Conservation (phyloP, 257 asterid genomes). For the Catharanthus roseus region DNA sequence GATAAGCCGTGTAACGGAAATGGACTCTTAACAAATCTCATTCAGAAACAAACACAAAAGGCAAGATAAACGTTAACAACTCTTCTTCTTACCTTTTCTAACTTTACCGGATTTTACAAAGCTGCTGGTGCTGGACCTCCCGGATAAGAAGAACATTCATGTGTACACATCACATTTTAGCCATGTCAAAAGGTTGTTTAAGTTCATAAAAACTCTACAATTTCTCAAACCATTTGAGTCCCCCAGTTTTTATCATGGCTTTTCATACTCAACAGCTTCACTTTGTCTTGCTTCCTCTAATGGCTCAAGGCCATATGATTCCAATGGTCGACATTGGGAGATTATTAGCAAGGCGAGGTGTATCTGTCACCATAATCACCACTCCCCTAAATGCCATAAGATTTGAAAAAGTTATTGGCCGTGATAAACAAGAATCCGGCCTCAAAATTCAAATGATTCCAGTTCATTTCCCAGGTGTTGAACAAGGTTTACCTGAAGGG, state of each 20-base stretch:
- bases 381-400: constrained; percentile 36
- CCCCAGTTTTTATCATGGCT: constrained; percentile 24
- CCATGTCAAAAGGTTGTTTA: too few relatives aligned
- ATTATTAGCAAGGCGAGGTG: constrained; percentile 34
- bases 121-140: background rate
- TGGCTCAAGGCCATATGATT: constrained; percentile 54
- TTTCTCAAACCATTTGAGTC: background rate
- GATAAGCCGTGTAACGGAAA: too few relatives aligned
- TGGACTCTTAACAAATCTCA: too few relatives aligned
- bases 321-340: constrained; percentile 45
- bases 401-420: constrained; percentile 15
- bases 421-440: constrained; percentile 28
- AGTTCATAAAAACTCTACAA: too few relatives aligned
- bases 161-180: too few relatives aligned
- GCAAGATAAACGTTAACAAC: too few relatives aligned
- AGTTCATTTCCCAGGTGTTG: constrained; percentile 33
- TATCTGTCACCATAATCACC: constrained; percentile 33
- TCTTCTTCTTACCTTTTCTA: too few relatives aligned
- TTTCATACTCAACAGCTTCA: constrained; percentile 28
- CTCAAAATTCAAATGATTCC: constrained; percentile 22
- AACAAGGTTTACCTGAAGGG: constrained; percentile 46
- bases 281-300: constrained; percentile 44
- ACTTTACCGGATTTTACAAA: background rate
- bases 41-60: too few relatives aligned
- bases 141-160: too few relatives aligned